Percentiles rank a stretch among this genome's conserved stretches.
Evolutionary conservation across 495 filamentous ascomycete genomes (phyloP).

Genomic region (Aspergillus affinis): DNA sequence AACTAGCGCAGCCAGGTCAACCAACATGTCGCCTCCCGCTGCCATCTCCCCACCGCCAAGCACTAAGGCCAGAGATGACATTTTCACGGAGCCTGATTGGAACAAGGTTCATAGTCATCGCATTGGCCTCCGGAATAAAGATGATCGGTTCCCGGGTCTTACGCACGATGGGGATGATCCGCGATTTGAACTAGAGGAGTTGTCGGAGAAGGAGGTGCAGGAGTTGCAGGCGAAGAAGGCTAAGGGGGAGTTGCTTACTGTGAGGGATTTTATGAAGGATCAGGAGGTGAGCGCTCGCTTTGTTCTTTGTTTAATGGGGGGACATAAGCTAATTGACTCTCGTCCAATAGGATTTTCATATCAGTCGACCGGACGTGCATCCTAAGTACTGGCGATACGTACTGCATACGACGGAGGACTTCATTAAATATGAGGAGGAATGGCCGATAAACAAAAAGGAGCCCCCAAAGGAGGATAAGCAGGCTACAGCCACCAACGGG

Average conservation of each 20-base stretch:
- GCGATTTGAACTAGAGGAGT: constrained; percentile 9
- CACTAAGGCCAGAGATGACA: constrained; percentile 5
- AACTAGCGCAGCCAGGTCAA: too few relatives aligned
- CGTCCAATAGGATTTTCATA: constrained; percentile 17
- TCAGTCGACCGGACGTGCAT: constrained; percentile 17
- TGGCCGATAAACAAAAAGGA: constrained; percentile 17
- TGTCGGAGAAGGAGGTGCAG: constrained; percentile 23
- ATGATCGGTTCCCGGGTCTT: constrained; percentile 16
- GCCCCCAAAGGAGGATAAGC: constrained; percentile 4
- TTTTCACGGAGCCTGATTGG: constrained; percentile 23
- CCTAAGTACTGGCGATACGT: constrained; percentile 21
- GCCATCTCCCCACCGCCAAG: too few relatives aligned
- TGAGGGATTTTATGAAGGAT: constrained; percentile 19
- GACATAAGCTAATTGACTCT: background rate
- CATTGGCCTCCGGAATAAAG: constrained; percentile 12
- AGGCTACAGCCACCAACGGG: background rate
- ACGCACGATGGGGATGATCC: constrained; percentile 18
- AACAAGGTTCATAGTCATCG: constrained; percentile 14
- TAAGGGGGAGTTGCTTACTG: constrained; percentile 15
- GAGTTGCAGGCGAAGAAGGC: constrained; percentile 18
- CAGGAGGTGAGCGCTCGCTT: constrained; percentile 13
- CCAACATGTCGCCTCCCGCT: too few relatives aligned
- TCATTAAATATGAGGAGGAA: constrained; percentile 18
- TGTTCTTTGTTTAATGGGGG: background rate
- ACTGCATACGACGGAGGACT: constrained; percentile 20